These are phyloP conservation scores for Rubroboletus pulcherrimus DNA, from an alignment of 768 basidiomycete genomes.

Conservation along the genomic window DNA sequence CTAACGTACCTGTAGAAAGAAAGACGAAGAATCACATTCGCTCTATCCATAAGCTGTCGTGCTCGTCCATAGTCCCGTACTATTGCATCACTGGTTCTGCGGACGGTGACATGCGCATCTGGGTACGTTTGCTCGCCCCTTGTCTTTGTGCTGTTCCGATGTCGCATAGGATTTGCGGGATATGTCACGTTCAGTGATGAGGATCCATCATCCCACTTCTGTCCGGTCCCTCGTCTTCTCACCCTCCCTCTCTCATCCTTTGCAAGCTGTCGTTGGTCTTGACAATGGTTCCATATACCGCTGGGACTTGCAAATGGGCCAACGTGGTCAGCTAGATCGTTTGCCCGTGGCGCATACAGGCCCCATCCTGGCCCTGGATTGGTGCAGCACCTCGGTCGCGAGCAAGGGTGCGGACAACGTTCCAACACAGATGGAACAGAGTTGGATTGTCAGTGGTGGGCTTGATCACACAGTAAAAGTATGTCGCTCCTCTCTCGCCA, in stretches of 20 bases:
- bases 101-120: conserved; percentile 76
- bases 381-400: conserved; percentile 43
- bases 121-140: conserved; percentile 45
- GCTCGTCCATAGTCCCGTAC: conserved; percentile 62
- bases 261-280: conserved; percentile 65
- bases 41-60: conserved; percentile 65
- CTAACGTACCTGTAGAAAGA: conserved; percentile 46
- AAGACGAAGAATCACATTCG: conserved; percentile 66
- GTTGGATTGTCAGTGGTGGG: conserved; percentile 80
- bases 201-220: conserved; percentile 65
- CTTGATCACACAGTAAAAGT: conserved; percentile 80
- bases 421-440: conserved; percentile 30
- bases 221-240: conserved; percentile 72
- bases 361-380: conserved; percentile 70
- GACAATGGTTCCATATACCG: conserved; percentile 71
- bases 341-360: conserved; percentile 71
- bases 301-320: conserved; percentile 80
- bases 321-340: conserved; percentile 67
- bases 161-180: conserved; percentile 64
- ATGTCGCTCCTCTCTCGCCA: conserved; percentile 1
- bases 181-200: conserved; percentile 62
- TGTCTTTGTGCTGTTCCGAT: not conserved
- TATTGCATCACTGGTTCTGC: conserved; percentile 80
- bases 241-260: conserved; percentile 57
- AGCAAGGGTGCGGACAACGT: conserved; percentile 13